Percentiles rank a stretch among this genome's conserved stretches.
phyloP scores from a whole-genome alignment of 352 stramenopile genomes.

The Hyphochytrium catenoides region DNA sequence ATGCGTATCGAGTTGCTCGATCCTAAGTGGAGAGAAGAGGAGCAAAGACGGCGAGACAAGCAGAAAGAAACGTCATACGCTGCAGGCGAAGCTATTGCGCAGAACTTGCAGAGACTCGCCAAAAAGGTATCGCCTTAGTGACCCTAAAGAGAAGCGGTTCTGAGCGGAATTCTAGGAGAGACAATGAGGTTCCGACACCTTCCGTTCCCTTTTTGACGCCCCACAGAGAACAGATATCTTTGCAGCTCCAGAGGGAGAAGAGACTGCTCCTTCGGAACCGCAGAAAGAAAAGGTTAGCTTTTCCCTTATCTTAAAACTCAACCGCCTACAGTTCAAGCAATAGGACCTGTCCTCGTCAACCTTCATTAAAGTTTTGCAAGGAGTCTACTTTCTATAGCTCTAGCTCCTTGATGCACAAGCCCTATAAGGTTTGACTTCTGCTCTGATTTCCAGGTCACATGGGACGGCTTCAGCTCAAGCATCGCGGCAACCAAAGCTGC shows the following conservation, averaged over 20 bases:
- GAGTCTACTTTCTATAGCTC: slow-evolving; percentile 1
- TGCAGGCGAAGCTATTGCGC: slow-evolving; percentile 75
- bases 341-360: slow-evolving; percentile 7
- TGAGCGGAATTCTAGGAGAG: no score
- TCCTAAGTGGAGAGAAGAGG: slow-evolving; percentile 92
- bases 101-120: slow-evolving; percentile 76
- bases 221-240: slow-evolving; percentile 83
- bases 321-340: slow-evolving; percentile 24
- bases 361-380: slow-evolving; percentile 9
- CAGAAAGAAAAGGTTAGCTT: no score
- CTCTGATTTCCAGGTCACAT: no score
- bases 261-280: no score
- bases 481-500: no score
- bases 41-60: slow-evolving; percentile 79
- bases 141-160: no score
- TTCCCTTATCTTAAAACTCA: no score
- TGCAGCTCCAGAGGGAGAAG: slow-evolving; percentile 56
- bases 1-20: slow-evolving; percentile 97
- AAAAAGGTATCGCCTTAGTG: no score
- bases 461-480: no score
- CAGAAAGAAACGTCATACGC: slow-evolving; percentile 88
- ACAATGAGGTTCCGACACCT: no score
- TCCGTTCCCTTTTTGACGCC: no score
- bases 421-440: no score
- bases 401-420: slow-evolving; percentile 1